These are phyloP conservation scores for Lentinula sp. DNA, from an alignment of 768 basidiomycete genomes.

Conservation along the genomic window DNA sequence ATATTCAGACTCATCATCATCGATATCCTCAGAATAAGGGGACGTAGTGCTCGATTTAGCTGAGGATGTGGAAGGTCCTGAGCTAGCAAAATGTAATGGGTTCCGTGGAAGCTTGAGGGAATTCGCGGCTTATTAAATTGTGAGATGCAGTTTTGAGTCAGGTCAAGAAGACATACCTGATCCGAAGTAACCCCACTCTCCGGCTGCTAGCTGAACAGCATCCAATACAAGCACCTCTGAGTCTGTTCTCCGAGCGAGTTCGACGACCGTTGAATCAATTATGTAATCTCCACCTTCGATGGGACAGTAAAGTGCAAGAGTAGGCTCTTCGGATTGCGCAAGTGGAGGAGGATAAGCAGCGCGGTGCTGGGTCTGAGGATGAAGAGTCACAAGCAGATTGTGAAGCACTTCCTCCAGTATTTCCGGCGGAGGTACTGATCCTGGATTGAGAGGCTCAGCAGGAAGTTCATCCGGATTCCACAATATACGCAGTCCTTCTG, in stretches of 20 bases:
- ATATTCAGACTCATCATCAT: conserved; percentile 32
- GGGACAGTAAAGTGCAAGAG: conserved; percentile 82
- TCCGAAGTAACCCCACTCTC: conserved; percentile 84
- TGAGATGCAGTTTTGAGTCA: background rate
- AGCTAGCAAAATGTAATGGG: conserved; percentile 59
- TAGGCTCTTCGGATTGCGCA: conserved; percentile 65
- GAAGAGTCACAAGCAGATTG: conserved; percentile 70
- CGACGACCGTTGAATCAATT: conserved; percentile 71
- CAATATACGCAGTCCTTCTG: conserved; percentile 53
- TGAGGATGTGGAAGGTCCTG: conserved; percentile 18
- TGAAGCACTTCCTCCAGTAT: conserved; percentile 72
- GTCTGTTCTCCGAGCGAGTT: conserved; percentile 64
- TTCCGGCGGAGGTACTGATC: conserved; percentile 60
- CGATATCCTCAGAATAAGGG: conserved; percentile 36
- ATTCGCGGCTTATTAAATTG: conserved; percentile 48
- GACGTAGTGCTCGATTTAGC: conserved; percentile 10
- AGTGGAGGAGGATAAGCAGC: conserved; percentile 52
- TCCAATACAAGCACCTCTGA: conserved; percentile 86
- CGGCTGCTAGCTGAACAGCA: conserved; percentile 76
- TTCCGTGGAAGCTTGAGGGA: conserved; percentile 64
- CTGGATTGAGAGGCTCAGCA: conserved; percentile 20
- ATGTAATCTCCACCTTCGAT: conserved; percentile 85
- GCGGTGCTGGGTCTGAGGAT: conserved; percentile 76
- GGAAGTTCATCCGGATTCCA: conserved; percentile 39
- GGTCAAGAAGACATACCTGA: conserved; percentile 40